These are phyloP conservation scores for Brassica cretica DNA, from an alignment of 345 rosid genomes.

Conservation along the genomic window DNA sequence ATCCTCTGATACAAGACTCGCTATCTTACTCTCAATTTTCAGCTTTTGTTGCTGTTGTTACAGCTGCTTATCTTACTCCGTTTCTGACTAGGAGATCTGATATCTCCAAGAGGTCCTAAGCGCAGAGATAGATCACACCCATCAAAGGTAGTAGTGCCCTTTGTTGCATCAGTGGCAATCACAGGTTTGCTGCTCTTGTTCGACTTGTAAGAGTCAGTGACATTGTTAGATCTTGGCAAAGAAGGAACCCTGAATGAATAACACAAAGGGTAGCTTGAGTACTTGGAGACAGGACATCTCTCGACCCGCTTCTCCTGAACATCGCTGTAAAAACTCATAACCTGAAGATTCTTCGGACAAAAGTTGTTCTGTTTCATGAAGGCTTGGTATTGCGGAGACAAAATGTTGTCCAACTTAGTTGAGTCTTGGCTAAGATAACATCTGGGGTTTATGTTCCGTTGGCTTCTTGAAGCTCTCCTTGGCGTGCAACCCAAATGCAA, in stretches of 20 bases:
- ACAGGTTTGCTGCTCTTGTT: slow-evolving; percentile 23
- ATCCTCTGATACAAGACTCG: slow-evolving; percentile 5
- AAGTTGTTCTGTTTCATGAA: slow-evolving; percentile 48
- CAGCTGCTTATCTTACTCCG: slow-evolving; percentile 30
- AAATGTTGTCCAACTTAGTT: slow-evolving; percentile 18
- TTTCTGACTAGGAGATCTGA: slow-evolving; percentile 35
- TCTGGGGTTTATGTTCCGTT: slow-evolving; percentile 79
- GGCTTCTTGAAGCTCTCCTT: slow-evolving; percentile 91
- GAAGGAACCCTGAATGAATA: slow-evolving; percentile 20
- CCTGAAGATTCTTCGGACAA: slow-evolving; percentile 21
- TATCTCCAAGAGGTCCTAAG: slow-evolving; percentile 58
- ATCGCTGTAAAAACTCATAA: slow-evolving; percentile 1
- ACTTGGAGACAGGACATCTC: slow-evolving; percentile 22
- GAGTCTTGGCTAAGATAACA: slow-evolving; percentile 57
- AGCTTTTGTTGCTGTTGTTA: slow-evolving; percentile 17
- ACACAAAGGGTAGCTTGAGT: slow-evolving; percentile 37
- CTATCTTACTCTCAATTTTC: not conserved
- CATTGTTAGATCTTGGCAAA: slow-evolving; percentile 18
- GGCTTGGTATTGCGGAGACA: slow-evolving; percentile 42
- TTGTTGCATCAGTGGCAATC: not conserved
- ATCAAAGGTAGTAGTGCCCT: slow-evolving; percentile 13
- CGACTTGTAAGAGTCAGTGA: slow-evolving; percentile 18
- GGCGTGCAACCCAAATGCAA: slow-evolving; percentile 89
- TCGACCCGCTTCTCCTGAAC: slow-evolving; percentile 15
- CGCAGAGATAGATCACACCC: slow-evolving; percentile 73